These are phyloP conservation scores for Cyathus striatus DNA, from an alignment of 768 basidiomycete species.

Conservation along the genomic window DNA sequence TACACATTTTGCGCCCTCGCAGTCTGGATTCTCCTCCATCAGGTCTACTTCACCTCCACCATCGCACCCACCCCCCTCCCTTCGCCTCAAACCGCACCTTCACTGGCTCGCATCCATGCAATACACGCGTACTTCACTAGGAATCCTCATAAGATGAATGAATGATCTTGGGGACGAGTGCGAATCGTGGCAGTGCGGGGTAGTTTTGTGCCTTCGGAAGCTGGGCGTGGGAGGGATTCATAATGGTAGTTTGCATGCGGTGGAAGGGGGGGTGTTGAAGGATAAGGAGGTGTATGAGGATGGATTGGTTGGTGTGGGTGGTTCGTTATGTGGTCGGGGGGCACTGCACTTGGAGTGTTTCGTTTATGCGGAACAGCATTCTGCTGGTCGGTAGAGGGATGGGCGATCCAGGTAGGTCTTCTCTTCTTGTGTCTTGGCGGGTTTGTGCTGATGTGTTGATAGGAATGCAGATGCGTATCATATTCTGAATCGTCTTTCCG, in stretches of 20 bases:
- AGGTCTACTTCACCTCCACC: conserved; percentile 11
- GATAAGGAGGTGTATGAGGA: conserved; percentile 10
- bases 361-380: conserved; percentile 79
- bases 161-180: conserved; percentile 99
- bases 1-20: conserved; percentile 94
- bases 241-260: conserved; percentile 26
- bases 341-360: conserved; percentile 90
- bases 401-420: conserved; percentile 87
- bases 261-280: conserved; percentile 23
- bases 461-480: conserved; percentile 95
- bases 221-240: conserved; percentile 34
- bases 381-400: conserved; percentile 83
- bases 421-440: too few species aligned
- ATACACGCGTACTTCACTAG: conserved; percentile 74
- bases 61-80: conserved; percentile 21
- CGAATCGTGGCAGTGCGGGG: conserved; percentile 99
- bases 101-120: conserved; percentile 89
- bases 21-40: conserved; percentile 74
- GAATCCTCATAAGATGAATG: conserved; percentile 88
- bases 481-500: conserved; percentile 88
- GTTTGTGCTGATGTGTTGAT: too few species aligned
- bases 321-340: conserved; percentile 45
- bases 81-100: conserved; percentile 58
- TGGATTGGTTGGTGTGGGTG: conserved; percentile 71
- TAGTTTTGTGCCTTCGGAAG: conserved; percentile 72